Conservation (phyloP, 208 protist species). For the Wallacemonas sp. region DNA sequence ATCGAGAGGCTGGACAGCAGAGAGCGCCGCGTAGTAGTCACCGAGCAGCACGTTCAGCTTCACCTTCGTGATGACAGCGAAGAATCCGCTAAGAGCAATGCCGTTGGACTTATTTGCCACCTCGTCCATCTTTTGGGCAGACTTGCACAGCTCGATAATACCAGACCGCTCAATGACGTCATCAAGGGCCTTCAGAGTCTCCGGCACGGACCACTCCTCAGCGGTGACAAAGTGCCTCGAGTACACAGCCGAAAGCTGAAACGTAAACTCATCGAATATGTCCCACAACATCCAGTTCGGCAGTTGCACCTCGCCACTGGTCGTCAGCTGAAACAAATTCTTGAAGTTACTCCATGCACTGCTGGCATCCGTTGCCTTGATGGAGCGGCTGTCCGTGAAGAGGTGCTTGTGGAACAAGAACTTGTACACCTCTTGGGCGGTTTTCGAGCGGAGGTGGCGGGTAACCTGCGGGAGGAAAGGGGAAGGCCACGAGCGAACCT, state of each 20-base stretch:
- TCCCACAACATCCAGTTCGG: slow-evolving; percentile 90
- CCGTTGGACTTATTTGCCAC: slow-evolving; percentile 39
- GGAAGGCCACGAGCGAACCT: slow-evolving; percentile 79
- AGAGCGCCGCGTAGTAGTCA: slow-evolving; percentile 83
- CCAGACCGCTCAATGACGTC: slow-evolving; percentile 54
- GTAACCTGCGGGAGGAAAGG: slow-evolving; percentile 59
- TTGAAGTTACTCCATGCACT: slow-evolving; percentile 76
- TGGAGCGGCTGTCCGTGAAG: slow-evolving; percentile 65
- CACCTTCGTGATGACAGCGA: slow-evolving; percentile 73
- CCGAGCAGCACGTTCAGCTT: slow-evolving; percentile 85
- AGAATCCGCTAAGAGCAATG: slow-evolving; percentile 73
- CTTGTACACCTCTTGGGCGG: slow-evolving; percentile 77
- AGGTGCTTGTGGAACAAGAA: slow-evolving; percentile 87
- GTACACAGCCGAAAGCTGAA: slow-evolving; percentile 89
- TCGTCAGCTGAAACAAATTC: slow-evolving; percentile 55
- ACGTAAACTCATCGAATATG: slow-evolving; percentile 90
- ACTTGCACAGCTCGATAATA: slow-evolving; percentile 46
- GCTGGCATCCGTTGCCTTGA: slow-evolving; percentile 55
- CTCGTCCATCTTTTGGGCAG: slow-evolving; percentile 30
- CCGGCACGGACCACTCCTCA: slow-evolving; percentile 67
- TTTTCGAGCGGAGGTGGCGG: slow-evolving; percentile 56
- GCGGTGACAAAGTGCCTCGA: slow-evolving; percentile 70
- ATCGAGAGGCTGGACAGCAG: slow-evolving; percentile 65
- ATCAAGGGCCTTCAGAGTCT: slow-evolving; percentile 62
- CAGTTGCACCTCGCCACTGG: slow-evolving; percentile 51